Evolutionary conservation across 768 basidiomycete species (phyloP).

Genomic region (Suillus occidentalis): DNA sequence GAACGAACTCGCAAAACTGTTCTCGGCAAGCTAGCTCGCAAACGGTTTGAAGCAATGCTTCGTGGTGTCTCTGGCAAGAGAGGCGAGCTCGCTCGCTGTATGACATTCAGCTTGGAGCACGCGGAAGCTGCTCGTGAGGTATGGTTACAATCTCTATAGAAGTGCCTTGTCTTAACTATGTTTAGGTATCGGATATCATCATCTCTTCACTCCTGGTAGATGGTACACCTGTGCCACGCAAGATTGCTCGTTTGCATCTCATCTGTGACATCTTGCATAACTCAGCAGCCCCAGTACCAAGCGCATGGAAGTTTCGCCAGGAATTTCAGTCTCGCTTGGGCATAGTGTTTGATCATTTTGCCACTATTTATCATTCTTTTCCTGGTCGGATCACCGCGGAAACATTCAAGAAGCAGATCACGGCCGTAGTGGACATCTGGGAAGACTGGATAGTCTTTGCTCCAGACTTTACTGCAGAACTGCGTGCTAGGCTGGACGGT

Average conservation of each 20-base stretch:
- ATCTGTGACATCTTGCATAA: slow-evolving; percentile 99
- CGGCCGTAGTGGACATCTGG: slow-evolving; percentile 90
- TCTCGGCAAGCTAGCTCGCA: slow-evolving; percentile 77
- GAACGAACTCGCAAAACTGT: slow-evolving; percentile 76
- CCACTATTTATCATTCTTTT: slow-evolving; percentile 92
- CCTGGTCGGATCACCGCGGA: slow-evolving; percentile 96
- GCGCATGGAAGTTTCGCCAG: slow-evolving; percentile 96
- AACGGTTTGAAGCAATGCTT: slow-evolving; percentile 88
- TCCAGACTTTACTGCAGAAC: slow-evolving; percentile 76
- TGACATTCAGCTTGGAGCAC: slow-evolving; percentile 96
- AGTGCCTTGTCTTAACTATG: slow-evolving; percentile 7
- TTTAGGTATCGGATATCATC: slow-evolving; percentile 86
- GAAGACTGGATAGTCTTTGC: slow-evolving; percentile 98
- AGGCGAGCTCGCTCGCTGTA: slow-evolving; percentile 90
- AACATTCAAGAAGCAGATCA: slow-evolving; percentile 92
- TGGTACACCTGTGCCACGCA: slow-evolving; percentile 95
- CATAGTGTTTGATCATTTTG: slow-evolving; percentile 95
- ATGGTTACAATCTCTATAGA: slow-evolving; percentile 13
- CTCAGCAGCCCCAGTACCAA: slow-evolving; percentile 89
- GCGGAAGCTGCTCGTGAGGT: slow-evolving; percentile 96
- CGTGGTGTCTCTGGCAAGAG: slow-evolving; percentile 82
- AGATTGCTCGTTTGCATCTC: slow-evolving; percentile 91
- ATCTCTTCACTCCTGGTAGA: slow-evolving; percentile 86
- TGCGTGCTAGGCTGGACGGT: slow-evolving; percentile 77
- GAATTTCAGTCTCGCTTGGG: slow-evolving; percentile 90